phyloP scores from a whole-genome alignment of 2,329 filamentous ascomycete species.

The Colletotrichum kahawae region DNA sequence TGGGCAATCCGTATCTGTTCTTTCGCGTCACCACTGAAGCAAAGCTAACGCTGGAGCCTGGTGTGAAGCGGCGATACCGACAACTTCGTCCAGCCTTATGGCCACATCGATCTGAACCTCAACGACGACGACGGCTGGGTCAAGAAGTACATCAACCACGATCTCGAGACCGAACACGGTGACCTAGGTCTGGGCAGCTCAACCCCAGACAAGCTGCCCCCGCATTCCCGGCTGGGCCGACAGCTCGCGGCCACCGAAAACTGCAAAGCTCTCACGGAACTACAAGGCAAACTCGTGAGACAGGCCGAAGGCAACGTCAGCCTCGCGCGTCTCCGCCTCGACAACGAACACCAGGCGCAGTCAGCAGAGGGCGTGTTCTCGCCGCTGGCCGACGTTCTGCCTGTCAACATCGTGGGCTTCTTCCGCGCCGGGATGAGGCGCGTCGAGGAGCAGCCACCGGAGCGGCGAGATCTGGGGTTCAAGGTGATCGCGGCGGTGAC shows the following conservation, averaged over 20 bases:
- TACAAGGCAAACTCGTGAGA: background rate
- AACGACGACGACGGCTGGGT: background rate
- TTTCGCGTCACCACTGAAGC: fast-evolving
- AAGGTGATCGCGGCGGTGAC: background rate
- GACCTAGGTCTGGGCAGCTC: background rate
- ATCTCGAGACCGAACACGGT: background rate
- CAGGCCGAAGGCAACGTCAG: background rate
- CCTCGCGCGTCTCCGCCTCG: background rate
- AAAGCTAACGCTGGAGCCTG: background rate
- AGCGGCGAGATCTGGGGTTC: background rate
- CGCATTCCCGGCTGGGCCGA: background rate
- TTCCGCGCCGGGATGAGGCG: background rate
- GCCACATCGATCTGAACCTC: background rate
- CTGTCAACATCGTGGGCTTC: background rate
- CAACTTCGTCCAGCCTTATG: constrained; percentile 1
- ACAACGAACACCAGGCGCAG: background rate
- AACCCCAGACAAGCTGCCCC: background rate
- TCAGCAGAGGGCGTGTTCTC: background rate
- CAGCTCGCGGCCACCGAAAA: background rate
- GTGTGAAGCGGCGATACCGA: background rate
- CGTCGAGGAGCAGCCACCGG: background rate
- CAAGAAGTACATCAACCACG: background rate
- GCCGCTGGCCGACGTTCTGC: background rate
- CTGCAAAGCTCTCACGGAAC: background rate
- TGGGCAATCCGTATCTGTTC: fast-evolving